A percentile compares a stretch with the other conserved stretches of the same genome.
phyloP scores from a whole-genome alignment of 768 basidiomycete species.

The Tylopilus subfusipes region DNA sequence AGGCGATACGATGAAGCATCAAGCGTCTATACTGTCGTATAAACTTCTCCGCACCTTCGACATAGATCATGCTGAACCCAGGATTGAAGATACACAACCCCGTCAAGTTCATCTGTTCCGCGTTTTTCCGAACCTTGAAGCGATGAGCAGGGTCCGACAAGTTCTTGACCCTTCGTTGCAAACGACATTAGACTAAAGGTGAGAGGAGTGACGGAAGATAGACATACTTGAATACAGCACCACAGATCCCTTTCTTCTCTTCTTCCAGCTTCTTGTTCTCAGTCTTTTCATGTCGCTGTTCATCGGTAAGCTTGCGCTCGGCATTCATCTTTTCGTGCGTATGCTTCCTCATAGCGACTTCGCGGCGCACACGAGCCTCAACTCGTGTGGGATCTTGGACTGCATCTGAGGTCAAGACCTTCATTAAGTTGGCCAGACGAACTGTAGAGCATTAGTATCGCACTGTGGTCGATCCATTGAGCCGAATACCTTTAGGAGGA shows the following conservation, averaged over 20 bases:
- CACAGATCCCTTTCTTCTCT: constrained; percentile 79
- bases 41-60: constrained; percentile 86
- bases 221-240: constrained; percentile 88
- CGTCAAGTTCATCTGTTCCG: constrained; percentile 83
- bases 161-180: constrained; percentile 64
- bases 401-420: constrained; percentile 93
- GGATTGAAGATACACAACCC: constrained; percentile 92
- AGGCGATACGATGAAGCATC: constrained; percentile 83
- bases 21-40: constrained; percentile 85
- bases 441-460: constrained; percentile 44
- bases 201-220: neutral
- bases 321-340: constrained; percentile 92
- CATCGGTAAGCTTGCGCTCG: constrained; percentile 88
- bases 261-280: constrained; percentile 84
- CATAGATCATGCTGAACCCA: constrained; percentile 84
- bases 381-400: constrained; percentile 97
- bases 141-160: constrained; percentile 90
- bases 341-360: constrained; percentile 87
- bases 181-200: neutral
- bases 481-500: constrained; percentile 76
- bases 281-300: constrained; percentile 82
- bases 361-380: constrained; percentile 90
- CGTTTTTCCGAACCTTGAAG: constrained; percentile 96
- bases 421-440: constrained; percentile 93
- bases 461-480: too few relatives aligned